Percentiles rank a stretch among this genome's conserved stretches.
phyloP scores from a whole-genome alignment of 371 early-diverging fungal genomes.

The Capillidium rhysosporum region DNA sequence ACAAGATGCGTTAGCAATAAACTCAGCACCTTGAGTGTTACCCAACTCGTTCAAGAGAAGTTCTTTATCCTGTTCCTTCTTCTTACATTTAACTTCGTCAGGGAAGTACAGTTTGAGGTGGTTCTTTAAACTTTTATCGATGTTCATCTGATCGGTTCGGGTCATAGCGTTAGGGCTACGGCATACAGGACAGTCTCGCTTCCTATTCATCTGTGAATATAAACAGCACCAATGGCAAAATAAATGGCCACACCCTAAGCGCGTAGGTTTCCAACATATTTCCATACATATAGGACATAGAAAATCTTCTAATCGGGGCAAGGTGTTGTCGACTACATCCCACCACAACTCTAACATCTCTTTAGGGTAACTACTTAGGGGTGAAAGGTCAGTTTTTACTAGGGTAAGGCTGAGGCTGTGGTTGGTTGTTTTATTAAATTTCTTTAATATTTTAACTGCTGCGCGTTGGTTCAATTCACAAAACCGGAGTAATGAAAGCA shows the following conservation, averaged over 20 bases:
- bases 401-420: slow-evolving; percentile 9
- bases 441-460: slow-evolving; percentile 61
- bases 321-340: slow-evolving; percentile 22
- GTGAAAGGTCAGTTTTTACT: slow-evolving; percentile 6
- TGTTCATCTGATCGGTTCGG: slow-evolving; percentile 16
- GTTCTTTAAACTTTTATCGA: slow-evolving; percentile 28
- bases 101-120: slow-evolving; percentile 50
- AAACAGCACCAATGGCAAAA: slow-evolving; percentile 57
- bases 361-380: slow-evolving; percentile 14
- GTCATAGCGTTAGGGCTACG: slow-evolving; percentile 31
- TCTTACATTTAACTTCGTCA: slow-evolving; percentile 43
- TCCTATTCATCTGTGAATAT: slow-evolving; percentile 33
- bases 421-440: slow-evolving; percentile 65
- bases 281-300: slow-evolving; percentile 30
- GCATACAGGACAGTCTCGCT: slow-evolving; percentile 52
- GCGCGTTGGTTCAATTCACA: slow-evolving; percentile 53
- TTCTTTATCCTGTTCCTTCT: slow-evolving; percentile 37
- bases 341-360: slow-evolving; percentile 12
- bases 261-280: slow-evolving; percentile 53
- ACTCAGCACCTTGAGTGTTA: slow-evolving; percentile 1
- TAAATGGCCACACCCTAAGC: slow-evolving; percentile 44
- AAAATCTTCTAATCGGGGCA: slow-evolving; percentile 60
- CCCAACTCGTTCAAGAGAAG: slow-evolving; percentile 7
- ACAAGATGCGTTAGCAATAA: background rate
- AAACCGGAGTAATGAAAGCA: slow-evolving; percentile 44